Evolutionary conservation across 2,329 filamentous ascomycete species (phyloP), one percentile per base, ranked within the genome.

Genomic region (Paraconiothyrium sp.): DNA sequence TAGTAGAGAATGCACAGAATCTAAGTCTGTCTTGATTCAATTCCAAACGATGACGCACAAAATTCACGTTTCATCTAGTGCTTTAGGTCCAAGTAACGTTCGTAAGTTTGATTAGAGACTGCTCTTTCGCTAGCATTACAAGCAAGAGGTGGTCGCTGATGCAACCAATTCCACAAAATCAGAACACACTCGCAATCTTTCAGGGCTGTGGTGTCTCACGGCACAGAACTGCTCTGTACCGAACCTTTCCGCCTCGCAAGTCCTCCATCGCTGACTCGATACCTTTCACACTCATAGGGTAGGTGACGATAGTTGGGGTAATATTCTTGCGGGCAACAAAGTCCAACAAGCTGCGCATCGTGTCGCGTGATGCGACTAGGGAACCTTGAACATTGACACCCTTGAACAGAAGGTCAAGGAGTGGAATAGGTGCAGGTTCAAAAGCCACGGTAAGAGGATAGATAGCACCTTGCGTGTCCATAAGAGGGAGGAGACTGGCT

Each of bases 251-350:
- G 16, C 22, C 48, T 6, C 48, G 48, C 30, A 50, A 35, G 48
- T 50, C 48, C n/a, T 50, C 14, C 48, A 50, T 50, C 4, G 48
- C 48, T 34, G 48, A 16, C 30, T 50, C 48, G 16, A 50, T 35
- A 3, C 48, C 48, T 14, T 50, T 34, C 11, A 50, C 30, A 35
- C 13, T 50, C 8, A 50, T 14, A 35, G 48, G 48, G 48, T 50
- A 50, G 30, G 27, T 50, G 30, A 35, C 16, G 14, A 50, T 50
- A n/a, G 48, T 50, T 5, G 48, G 48, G 11, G 48, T 50, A 20
- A 50, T 50, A 14, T 50, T 50, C 30, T 50, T 50, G 11, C 48
- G 48, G 8, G 48, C 48, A 50, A 30, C 48, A 50, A 50, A 50
- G 3, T 50, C 48, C 11, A 50, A 8, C 11, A 50, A 20, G 16